Percentiles rank a stretch among this genome's conserved stretches.
Evolutionary conservation across 139 green algal species (phyloP).

Genomic region (Mychonastes homosphaera): DNA sequence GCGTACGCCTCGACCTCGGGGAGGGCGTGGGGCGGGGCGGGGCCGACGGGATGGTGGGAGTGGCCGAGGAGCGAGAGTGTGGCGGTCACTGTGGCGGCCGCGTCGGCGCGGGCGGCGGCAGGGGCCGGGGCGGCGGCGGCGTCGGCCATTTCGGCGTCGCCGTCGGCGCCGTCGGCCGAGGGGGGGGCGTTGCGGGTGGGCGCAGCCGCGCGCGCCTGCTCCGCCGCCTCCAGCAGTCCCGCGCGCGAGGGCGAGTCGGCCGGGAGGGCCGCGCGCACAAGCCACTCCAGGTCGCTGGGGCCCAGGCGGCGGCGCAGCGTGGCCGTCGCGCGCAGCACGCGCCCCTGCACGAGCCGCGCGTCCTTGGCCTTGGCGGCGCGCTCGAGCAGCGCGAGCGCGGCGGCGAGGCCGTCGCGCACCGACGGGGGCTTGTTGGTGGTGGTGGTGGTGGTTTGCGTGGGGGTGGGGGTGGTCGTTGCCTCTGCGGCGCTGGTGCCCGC

Average conservation of each 20-base stretch:
- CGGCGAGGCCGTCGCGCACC: constrained; percentile 22
- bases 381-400: constrained; percentile 46
- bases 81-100: constrained; percentile 3
- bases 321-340: constrained; percentile 63
- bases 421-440: constrained; percentile 5
- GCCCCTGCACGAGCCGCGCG: constrained; percentile 52
- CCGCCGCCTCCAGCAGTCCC: constrained; percentile 28
- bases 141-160: constrained; percentile 6
- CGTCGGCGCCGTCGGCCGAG: constrained; percentile 5
- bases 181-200: too few relatives aligned
- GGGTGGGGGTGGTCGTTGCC: too few relatives aligned
- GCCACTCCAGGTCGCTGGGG: constrained; percentile 31
- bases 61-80: background rate
- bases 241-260: constrained; percentile 12
- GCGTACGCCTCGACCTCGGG: constrained; percentile 82
- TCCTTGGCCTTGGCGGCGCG: constrained; percentile 73
- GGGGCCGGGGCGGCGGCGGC: constrained; percentile 5
- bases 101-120: background rate
- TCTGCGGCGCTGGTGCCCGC: too few relatives aligned
- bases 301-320: constrained; percentile 48
- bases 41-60: constrained; percentile 1
- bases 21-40: constrained; percentile 29
- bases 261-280: constrained; percentile 39
- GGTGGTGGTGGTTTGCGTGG: too few relatives aligned
- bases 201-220: constrained; percentile 28